A percentile compares a stretch with the other conserved stretches of the same genome.
These are phyloP conservation scores for Berberis thunbergii DNA, from an alignment of 164 flowering plant genomes.

Conservation along the genomic window DNA sequence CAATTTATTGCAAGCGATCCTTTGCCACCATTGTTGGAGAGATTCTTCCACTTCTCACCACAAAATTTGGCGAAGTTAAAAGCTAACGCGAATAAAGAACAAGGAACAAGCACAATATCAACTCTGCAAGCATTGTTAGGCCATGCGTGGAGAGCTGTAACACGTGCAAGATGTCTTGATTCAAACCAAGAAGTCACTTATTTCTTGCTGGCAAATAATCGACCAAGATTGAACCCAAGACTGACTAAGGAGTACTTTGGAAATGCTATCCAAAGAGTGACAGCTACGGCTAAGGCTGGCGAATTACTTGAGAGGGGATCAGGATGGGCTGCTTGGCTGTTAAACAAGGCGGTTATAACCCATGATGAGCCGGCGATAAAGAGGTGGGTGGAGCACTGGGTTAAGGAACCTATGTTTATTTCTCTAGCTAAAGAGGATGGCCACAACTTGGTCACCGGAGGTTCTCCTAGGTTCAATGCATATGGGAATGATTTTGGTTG, in stretches of 20 bases:
- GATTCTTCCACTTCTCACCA: too few relatives aligned
- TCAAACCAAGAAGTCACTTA: conserved; percentile 12
- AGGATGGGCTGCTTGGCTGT: conserved; percentile 21
- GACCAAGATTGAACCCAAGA: conserved; percentile 23
- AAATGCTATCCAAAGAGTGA: not conserved
- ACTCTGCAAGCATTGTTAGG: conserved; percentile 2
- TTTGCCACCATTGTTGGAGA: too few relatives aligned
- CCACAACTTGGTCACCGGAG: too few relatives aligned
- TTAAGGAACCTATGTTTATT: conserved; percentile 5
- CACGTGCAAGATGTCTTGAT: not conserved
- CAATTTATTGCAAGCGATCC: too few relatives aligned
- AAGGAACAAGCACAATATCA: not conserved
- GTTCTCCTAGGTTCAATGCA: too few relatives aligned
- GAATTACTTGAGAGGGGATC: conserved; percentile 16
- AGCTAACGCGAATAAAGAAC: conserved; percentile 20
- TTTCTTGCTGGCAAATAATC: not conserved
- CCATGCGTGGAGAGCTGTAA: conserved; percentile 10
- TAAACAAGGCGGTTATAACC: conserved; percentile 15
- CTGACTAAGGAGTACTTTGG: conserved; percentile 32
- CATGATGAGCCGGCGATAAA: not conserved
- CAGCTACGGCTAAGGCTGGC: conserved; percentile 8
- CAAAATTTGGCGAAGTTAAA: conserved; percentile 1
- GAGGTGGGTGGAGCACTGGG: conserved; percentile 7
- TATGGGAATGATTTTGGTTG: too few relatives aligned
- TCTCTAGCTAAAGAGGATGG: too few relatives aligned